phyloP scores from a whole-genome alignment of 208 protist genomes.

The Phytomonas sp. region DNA sequence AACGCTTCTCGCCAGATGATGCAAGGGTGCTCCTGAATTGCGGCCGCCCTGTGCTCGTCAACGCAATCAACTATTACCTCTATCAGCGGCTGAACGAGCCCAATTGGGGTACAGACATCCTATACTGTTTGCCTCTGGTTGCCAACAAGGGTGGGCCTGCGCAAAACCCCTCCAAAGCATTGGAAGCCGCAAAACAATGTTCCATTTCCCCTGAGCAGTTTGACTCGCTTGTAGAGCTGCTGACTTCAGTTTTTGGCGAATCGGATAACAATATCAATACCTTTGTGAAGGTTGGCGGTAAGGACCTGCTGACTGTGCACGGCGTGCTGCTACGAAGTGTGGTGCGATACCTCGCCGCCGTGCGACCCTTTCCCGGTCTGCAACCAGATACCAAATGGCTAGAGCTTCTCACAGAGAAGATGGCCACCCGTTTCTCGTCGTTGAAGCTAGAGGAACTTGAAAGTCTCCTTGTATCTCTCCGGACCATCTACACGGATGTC shows the following conservation, averaged over 20 bases:
- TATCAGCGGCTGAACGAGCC: slow-evolving; percentile 42
- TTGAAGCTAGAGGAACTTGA: slow-evolving; percentile 32
- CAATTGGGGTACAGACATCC: slow-evolving; percentile 63
- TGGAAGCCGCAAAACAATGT: slow-evolving; percentile 42
- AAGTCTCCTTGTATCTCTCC: slow-evolving; percentile 54
- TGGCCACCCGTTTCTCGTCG: slow-evolving; percentile 5
- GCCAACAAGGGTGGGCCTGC: slow-evolving; percentile 9
- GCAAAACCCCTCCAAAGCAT: slow-evolving; percentile 30
- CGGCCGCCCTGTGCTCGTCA: slow-evolving; percentile 25
- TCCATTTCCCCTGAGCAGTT: slow-evolving; percentile 66
- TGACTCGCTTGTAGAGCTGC: slow-evolving; percentile 58
- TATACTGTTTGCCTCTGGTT: slow-evolving; percentile 58
- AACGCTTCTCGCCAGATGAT: slow-evolving; percentile 62
- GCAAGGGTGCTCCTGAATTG: slow-evolving; percentile 40
- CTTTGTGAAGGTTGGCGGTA: slow-evolving; percentile 45
- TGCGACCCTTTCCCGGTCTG: slow-evolving; percentile 33
- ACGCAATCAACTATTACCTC: slow-evolving; percentile 41
- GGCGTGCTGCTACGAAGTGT: slow-evolving; percentile 18
- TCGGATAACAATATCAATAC: slow-evolving; percentile 27
- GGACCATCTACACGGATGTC: slow-evolving; percentile 44
- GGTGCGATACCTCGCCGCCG: slow-evolving; percentile 47
- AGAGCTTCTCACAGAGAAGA: slow-evolving; percentile 25
- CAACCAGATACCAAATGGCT: slow-evolving; percentile 47
- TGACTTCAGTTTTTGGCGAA: slow-evolving; percentile 43
- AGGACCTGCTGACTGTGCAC: slow-evolving; percentile 27